Evolutionary conservation across 2,329 filamentous ascomycete species (phyloP).

Genomic region (Neofusicoccum sp.): DNA sequence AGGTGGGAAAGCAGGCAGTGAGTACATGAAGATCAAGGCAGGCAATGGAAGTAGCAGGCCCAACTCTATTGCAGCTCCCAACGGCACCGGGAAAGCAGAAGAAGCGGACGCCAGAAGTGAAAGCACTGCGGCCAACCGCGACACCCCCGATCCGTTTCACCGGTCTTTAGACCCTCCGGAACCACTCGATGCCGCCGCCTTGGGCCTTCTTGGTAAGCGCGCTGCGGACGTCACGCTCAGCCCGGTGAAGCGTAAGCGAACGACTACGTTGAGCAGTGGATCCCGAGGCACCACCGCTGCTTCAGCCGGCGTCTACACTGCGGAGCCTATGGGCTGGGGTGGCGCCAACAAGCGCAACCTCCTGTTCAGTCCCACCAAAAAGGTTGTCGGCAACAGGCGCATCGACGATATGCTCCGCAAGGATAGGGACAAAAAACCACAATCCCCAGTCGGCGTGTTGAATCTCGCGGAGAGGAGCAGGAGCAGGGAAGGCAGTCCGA

Average conservation of each 20-base stretch:
- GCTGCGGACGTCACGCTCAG: constrained; percentile 46
- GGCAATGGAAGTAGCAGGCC: neutral
- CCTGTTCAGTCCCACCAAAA: constrained; percentile 9
- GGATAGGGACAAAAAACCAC: neutral
- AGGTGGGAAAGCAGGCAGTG: constrained; percentile 65
- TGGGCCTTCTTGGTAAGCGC: constrained; percentile 49
- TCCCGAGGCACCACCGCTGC: constrained; percentile 31
- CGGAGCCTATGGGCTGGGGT: constrained; percentile 52
- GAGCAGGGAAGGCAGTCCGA: constrained; percentile 39
- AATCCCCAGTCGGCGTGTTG: neutral
- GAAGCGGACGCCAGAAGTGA: constrained; percentile 13
- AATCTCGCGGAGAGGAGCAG: constrained; percentile 24
- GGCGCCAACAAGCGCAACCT: constrained; percentile 36
- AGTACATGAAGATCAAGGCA: constrained; percentile 63
- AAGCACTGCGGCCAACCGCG: constrained; percentile 23
- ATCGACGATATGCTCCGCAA: constrained; percentile 13
- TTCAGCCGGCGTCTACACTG: neutral
- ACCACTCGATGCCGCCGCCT: constrained; percentile 35
- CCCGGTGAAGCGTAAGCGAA: constrained; percentile 48
- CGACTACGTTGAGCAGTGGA: constrained; percentile 24
- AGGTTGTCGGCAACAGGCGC: neutral
- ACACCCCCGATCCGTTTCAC: constrained; percentile 20
- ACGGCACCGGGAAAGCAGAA: neutral
- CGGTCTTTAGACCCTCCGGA: neutral
- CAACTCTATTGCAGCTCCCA: neutral